Evolutionary conservation across 2,329 filamentous ascomycete genomes (phyloP).

Genomic region (Hypoxylon sp.): DNA sequence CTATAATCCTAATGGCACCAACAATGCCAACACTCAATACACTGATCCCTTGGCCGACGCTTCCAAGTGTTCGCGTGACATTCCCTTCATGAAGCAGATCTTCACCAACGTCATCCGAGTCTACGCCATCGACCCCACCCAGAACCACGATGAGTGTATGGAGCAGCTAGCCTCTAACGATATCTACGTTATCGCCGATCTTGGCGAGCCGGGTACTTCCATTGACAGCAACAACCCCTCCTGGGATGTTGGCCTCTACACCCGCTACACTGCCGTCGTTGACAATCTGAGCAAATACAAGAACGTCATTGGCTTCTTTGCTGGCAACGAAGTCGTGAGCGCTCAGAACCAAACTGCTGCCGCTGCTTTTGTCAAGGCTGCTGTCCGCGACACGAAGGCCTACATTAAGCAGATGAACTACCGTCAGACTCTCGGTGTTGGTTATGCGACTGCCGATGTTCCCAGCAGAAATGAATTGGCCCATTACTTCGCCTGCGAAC

Average conservation of each 20-base stretch:
- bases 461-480: slow-evolving; percentile 86
- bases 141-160: slow-evolving; percentile 90
- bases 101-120: slow-evolving; percentile 95
- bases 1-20: slow-evolving; percentile 67
- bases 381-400: slow-evolving; percentile 94
- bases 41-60: slow-evolving; percentile 85
- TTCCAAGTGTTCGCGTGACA: slow-evolving; percentile 82
- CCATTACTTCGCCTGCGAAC: slow-evolving; percentile 94
- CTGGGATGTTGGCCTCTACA: slow-evolving; percentile 85
- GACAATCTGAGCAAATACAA: slow-evolving; percentile 85
- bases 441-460: slow-evolving; percentile 94
- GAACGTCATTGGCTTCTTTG: slow-evolving; percentile 98
- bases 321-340: slow-evolving; percentile 97
- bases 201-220: slow-evolving; percentile 84
- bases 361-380: slow-evolving; percentile 96
- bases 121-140: slow-evolving; percentile 88
- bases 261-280: slow-evolving; percentile 86
- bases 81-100: slow-evolving; percentile 83
- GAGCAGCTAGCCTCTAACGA: slow-evolving; percentile 82
- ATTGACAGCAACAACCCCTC: slow-evolving; percentile 85
- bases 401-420: slow-evolving; percentile 88
- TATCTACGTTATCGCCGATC: slow-evolving; percentile 95
- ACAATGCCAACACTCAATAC: slow-evolving; percentile 70
- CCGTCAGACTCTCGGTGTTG: slow-evolving; percentile 83
- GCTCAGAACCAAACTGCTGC: slow-evolving; percentile 88